These are phyloP conservation scores for Ustilago crameri DNA, from an alignment of 1,284 basidiomycete species.

Conservation along the genomic window DNA sequence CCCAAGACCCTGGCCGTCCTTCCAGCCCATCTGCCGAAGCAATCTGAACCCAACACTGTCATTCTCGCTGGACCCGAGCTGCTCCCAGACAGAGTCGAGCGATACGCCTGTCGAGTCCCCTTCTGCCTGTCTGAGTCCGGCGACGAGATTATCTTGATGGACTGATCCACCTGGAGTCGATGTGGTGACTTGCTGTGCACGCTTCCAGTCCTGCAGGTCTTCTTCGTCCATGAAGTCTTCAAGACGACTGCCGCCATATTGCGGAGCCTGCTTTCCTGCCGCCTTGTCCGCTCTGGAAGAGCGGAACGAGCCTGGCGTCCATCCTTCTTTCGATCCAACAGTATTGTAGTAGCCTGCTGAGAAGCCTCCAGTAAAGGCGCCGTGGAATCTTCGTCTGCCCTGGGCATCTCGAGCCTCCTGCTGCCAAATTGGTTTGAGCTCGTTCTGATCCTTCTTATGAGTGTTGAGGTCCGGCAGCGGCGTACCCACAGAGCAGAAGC, in stretches of 20 bases:
- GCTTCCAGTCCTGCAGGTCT: slow-evolving; percentile 83
- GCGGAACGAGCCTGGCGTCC: slow-evolving; percentile 85
- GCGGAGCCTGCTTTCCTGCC: slow-evolving; percentile 2
- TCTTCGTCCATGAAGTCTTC: slow-evolving; percentile 99
- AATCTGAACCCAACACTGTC: slow-evolving; percentile 70
- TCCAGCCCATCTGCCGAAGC: slow-evolving; percentile 95
- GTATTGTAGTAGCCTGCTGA: slow-evolving; percentile 97
- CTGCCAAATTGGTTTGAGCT: slow-evolving; percentile 96
- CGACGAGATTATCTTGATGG: not conserved
- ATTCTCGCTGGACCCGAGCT: not conserved
- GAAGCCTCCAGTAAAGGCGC: slow-evolving; percentile 97
- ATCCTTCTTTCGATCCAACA: slow-evolving; percentile 97
- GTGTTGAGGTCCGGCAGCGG: slow-evolving; percentile 88
- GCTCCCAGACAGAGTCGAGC: not conserved
- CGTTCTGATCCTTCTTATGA: slow-evolving; percentile 82
- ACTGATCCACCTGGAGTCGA: slow-evolving; percentile 2
- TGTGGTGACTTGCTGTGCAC: slow-evolving; percentile 74
- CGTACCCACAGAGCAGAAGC: slow-evolving; percentile 92
- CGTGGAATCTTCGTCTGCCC: slow-evolving; percentile 89
- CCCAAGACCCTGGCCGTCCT: slow-evolving; percentile 88
- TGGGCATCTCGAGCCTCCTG: slow-evolving; percentile 96
- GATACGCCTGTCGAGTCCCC: not conserved
- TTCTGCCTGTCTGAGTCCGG: not conserved
- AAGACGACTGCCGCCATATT: slow-evolving; percentile 72
- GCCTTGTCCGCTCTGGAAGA: slow-evolving; percentile 69